These are phyloP conservation scores for Thielaviopsis euricoi DNA, from an alignment of 2,329 filamentous ascomycete species.

Conservation along the genomic window DNA sequence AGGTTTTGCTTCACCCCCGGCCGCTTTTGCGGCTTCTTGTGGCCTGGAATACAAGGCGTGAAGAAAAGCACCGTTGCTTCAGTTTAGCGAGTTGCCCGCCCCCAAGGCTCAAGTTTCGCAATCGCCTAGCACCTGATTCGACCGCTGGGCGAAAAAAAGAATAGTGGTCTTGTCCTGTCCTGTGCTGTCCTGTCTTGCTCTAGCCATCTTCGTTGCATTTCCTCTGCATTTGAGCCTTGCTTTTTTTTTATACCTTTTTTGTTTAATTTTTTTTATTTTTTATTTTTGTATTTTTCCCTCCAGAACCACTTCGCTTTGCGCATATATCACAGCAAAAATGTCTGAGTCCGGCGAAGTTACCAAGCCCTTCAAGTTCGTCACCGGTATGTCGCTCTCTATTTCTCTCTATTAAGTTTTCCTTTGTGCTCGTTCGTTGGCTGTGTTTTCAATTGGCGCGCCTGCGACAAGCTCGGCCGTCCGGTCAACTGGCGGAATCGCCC, in stretches of 20 bases:
- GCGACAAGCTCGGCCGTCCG: neutral
- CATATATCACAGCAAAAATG: conserved; percentile 49
- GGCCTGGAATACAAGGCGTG: conserved; percentile 4
- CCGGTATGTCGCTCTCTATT: conserved; percentile 49
- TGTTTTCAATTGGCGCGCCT: neutral
- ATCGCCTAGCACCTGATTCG: conserved; percentile 27
- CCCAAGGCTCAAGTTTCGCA: conserved; percentile 13
- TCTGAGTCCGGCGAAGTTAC: conserved; percentile 66
- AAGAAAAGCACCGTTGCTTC: neutral
- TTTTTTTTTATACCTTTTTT: no score
- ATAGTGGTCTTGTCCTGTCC: conserved; percentile 19
- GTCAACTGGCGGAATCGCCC: neutral
- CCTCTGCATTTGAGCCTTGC: conserved; percentile 17
- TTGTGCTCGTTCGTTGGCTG: neutral
- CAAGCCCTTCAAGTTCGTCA: conserved; percentile 99
- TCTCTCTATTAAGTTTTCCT: neutral
- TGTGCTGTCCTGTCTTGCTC: no score
- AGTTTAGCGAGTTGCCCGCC: neutral
- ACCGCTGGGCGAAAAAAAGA: conserved; percentile 21
- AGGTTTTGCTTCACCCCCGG: neutral
- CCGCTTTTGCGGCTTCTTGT: neutral
- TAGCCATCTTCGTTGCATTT: conserved; percentile 19
- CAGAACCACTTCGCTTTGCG: conserved; percentile 3
- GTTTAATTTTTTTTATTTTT: neutral
- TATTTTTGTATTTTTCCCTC: neutral